phyloP scores from a whole-genome alignment of 2,329 filamentous ascomycete species.

The Pleurostoma richardsiae region DNA sequence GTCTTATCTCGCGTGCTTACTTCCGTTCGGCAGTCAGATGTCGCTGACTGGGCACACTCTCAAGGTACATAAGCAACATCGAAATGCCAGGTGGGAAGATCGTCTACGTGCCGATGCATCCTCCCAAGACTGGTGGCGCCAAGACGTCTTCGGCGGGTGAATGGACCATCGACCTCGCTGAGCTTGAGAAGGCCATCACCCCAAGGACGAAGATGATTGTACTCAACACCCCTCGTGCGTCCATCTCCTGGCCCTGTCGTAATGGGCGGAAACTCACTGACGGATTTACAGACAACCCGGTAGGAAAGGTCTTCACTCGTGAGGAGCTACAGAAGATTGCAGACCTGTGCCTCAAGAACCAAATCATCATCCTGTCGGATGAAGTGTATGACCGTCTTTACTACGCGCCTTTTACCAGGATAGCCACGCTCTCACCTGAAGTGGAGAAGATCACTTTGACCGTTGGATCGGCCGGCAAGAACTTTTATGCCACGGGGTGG shows the following conservation, averaged over 20 bases:
- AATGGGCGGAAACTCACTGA: neutral
- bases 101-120: conserved; percentile 91
- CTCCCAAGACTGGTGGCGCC: conserved; percentile 72
- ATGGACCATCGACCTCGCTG: conserved; percentile 81
- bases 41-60: neutral
- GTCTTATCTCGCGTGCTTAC: too few species aligned
- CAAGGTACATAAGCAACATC: conserved; percentile 89
- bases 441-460: conserved; percentile 85
- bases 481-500: conserved; percentile 98
- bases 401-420: conserved; percentile 91
- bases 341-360: conserved; percentile 83
- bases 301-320: conserved; percentile 89
- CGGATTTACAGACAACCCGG: conserved; percentile 68
- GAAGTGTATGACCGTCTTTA: conserved; percentile 94
- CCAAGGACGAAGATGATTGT: conserved; percentile 95
- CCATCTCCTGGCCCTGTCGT: neutral
- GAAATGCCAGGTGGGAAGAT: conserved; percentile 96
- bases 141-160: conserved; percentile 80
- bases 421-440: conserved; percentile 86
- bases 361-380: conserved; percentile 88
- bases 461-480: conserved; percentile 94
- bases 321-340: conserved; percentile 81
- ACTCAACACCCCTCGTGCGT: conserved; percentile 63
- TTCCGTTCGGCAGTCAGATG: conserved; percentile 14
- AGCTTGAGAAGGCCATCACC: conserved; percentile 77